Evolutionary conservation across 306 rosid genomes (phyloP), one percentile per base, ranked within the genome.

Genomic region (Leucaena leucocephala): DNA sequence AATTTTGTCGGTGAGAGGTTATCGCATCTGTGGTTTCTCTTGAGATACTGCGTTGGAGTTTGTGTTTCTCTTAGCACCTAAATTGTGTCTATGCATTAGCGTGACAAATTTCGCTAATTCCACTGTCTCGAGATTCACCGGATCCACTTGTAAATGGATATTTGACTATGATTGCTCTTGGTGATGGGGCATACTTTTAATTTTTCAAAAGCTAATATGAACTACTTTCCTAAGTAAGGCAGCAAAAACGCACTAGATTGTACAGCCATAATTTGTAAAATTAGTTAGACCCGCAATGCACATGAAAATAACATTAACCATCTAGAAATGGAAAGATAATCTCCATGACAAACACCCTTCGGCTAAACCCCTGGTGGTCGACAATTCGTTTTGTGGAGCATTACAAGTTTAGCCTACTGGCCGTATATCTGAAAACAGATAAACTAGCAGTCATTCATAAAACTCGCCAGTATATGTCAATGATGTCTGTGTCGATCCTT

Each of bases 401-500:
- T 36, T 36, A 65, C 9, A 65, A 36, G 48, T 38, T 16, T 3
- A 39, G 46, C 5, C 33, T 15, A 8, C 22, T 35, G 22, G 12
- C 45, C 15, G 4, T 44, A 63, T 35, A 35, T 63, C 10, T 63
- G n/a, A 63, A 61, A 36, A 34, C 40, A 64, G 22, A 36, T 2
- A 36, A 6, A 6, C 33, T 12, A 40, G 34, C 27, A n/a, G 16
- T 17, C 48, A 40, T 21, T 22, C 64, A 9, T 21, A 21, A 21
- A 22, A 21, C 6, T 58, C 5, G 0, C 13, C 34, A 3, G 6
- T 22, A 10, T 10, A 58, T 3, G 75, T 75, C 80, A 90, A 82
- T 91, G 96, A 73, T 95, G 94, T 85, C 99, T 90, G 66, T 87
- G 91, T 33, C 98, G 90, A 81, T 91, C 98, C 84, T 93, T 95